Conservation (phyloP, 2,329 filamentous ascomycete genomes). For the Coniochaeta sp. region DNA sequence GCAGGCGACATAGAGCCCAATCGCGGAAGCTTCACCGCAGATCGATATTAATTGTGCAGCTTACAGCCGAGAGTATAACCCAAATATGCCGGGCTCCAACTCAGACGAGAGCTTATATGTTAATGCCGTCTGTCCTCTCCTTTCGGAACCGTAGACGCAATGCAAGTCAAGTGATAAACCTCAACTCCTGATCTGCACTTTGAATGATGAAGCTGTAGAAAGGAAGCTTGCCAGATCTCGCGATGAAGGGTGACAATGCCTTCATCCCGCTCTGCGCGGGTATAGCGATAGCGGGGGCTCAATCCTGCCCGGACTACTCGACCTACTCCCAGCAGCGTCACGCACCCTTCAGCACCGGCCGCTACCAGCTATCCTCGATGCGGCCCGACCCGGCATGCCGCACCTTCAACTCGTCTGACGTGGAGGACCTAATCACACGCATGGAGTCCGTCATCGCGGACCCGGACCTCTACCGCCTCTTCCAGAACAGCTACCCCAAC, state of each 20-base stretch:
- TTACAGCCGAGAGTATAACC: background rate
- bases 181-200: background rate
- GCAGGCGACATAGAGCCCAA: background rate
- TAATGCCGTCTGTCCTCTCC: background rate
- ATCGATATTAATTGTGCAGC: conserved; percentile 1
- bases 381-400: conserved; percentile 70
- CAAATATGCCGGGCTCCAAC: background rate
- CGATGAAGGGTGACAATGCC: background rate
- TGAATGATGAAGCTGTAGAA: background rate
- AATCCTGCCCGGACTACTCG: conserved; percentile 57
- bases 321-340: conserved; percentile 53
- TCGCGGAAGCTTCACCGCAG: background rate
- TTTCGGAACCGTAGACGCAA: no score
- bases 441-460: conserved; percentile 66
- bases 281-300: background rate
- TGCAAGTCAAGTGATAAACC: background rate
- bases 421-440: conserved; percentile 68
- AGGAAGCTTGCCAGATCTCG: background rate
- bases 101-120: background rate
- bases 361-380: conserved; percentile 70
- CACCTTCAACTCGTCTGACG: conserved; percentile 69
- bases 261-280: background rate
- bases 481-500: conserved; percentile 67
- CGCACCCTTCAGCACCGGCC: conserved; percentile 68
- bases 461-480: conserved; percentile 65